Conservation (phyloP, 176 grass and related monocot genomes). For the Raddia distichophylla region DNA sequence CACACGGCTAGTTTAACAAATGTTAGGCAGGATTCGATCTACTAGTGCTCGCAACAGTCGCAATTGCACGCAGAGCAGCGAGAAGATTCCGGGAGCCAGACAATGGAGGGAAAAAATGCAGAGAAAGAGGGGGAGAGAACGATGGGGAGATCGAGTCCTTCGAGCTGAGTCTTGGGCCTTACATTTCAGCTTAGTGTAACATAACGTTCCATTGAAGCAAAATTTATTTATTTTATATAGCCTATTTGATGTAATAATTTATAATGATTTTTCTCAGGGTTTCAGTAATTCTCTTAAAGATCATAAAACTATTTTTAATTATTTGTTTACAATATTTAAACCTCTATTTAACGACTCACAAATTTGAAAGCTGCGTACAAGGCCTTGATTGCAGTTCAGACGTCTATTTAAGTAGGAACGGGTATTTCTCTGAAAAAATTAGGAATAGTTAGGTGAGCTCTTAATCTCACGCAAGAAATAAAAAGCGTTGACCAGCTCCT, state of each 20-base stretch:
- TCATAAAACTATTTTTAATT: no score
- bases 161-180: no score
- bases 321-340: no score
- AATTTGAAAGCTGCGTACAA: no score
- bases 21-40: slow-evolving; percentile 39
- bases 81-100: slow-evolving; percentile 36
- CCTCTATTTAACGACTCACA: no score
- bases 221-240: no score
- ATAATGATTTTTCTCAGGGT: no score
- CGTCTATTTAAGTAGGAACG: slow-evolving; percentile 12
- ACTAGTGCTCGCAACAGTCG: background rate
- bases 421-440: background rate
- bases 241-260: no score
- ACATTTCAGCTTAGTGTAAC: no score
- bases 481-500: slow-evolving; percentile 20
- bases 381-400: background rate
- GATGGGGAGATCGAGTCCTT: background rate
- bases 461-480: background rate
- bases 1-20: background rate
- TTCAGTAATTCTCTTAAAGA: no score
- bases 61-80: background rate
- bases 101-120: background rate
- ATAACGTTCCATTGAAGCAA: no score
- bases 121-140: no score
- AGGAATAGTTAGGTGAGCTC: slow-evolving; percentile 37